phyloP scores from a whole-genome alignment of 805 yeast genomes.

The Kuraishia cidri region DNA sequence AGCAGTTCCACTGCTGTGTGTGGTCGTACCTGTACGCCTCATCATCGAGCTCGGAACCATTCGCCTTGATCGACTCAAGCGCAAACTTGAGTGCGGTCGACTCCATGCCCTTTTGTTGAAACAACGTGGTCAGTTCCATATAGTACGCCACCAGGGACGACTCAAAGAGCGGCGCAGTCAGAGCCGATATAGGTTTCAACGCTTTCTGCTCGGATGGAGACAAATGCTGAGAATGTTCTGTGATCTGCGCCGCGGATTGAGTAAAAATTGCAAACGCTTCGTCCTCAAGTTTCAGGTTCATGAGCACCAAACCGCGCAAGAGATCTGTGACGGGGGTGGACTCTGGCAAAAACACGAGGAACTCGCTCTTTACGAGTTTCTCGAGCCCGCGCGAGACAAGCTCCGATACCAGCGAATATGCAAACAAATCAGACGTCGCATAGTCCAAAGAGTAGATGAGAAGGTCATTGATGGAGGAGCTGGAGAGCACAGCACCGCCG shows the following conservation, averaged over 20 bases:
- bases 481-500: constrained; percentile 15
- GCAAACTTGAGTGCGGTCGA: constrained; percentile 25
- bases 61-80: constrained; percentile 9
- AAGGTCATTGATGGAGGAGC: constrained; percentile 13
- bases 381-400: constrained; percentile 7
- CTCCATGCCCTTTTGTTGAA: constrained; percentile 19
- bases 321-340: constrained; percentile 11
- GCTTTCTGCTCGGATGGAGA: constrained; percentile 8
- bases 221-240: not conserved
- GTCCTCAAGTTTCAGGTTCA: constrained; percentile 13
- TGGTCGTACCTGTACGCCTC: constrained; percentile 10
- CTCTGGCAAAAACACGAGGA: constrained; percentile 12
- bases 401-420: constrained; percentile 12
- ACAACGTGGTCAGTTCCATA: constrained; percentile 25
- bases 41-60: constrained; percentile 9
- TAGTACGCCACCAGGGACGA: constrained; percentile 24
- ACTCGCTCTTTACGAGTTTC: constrained; percentile 6
- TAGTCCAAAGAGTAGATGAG: constrained; percentile 8
- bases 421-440: constrained; percentile 7
- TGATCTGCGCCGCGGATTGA: constrained; percentile 8
- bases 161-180: constrained; percentile 16
- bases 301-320: constrained; percentile 16
- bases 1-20: constrained; percentile 9
- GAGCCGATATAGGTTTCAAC: constrained; percentile 9
- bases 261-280: constrained; percentile 21